Conservation (phyloP, 163 green algal genomes). For the Scenedesmus sp. region DNA sequence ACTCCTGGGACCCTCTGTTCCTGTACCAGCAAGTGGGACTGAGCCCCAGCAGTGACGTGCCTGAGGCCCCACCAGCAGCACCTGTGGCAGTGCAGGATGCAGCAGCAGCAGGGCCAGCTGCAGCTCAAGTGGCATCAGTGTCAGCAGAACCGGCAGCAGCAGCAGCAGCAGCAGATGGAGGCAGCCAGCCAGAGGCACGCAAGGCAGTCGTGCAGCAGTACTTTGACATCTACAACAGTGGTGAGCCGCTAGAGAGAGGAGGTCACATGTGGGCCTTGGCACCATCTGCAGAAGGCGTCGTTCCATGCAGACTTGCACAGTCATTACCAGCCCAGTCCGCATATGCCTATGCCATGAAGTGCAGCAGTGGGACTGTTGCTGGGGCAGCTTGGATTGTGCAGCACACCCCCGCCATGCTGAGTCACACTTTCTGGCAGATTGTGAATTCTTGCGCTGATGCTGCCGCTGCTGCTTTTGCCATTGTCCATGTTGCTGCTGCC, state of each 20-base stretch:
- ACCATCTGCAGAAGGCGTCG: no score
- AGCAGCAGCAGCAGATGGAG: neutral
- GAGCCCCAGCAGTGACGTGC: neutral
- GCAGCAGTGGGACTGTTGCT: no score
- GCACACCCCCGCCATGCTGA: no score
- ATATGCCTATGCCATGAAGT: no score
- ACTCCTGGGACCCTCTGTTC: conserved; percentile 40
- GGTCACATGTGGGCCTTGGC: no score
- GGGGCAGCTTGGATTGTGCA: neutral
- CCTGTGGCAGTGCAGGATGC: neutral
- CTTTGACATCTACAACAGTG: conserved; percentile 37
- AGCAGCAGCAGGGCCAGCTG: neutral
- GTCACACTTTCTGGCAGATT: neutral
- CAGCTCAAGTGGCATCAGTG: neutral
- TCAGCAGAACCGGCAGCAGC: neutral
- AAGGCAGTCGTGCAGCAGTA: conserved; percentile 36
- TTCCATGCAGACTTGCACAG: no score
- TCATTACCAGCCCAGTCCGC: no score
- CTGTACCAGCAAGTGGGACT: conserved; percentile 17
- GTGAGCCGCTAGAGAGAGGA: neutral
- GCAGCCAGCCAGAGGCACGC: neutral
- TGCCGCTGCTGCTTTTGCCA: neutral
- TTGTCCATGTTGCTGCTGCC: neutral
- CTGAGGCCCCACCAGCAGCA: conserved; percentile 1
- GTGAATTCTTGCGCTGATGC: neutral